Percentiles rank a stretch among this genome's conserved stretches.
These are phyloP conservation scores for Kernera saxatilis DNA, from an alignment of 345 rosid genomes.

Conservation along the genomic window DNA sequence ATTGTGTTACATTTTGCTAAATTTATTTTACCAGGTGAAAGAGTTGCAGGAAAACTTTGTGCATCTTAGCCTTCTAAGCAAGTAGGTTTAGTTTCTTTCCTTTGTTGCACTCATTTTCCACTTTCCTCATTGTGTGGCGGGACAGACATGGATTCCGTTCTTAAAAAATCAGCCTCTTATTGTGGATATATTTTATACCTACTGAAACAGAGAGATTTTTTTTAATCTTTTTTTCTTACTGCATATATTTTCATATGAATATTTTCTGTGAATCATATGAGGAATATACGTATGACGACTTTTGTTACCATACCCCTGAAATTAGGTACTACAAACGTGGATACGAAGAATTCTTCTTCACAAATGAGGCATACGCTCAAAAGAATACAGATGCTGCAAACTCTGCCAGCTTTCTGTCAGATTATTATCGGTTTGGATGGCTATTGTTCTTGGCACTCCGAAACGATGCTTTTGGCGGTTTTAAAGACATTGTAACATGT, in stretches of 20 bases:
- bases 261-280: too few relatives aligned
- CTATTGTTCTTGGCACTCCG: slow-evolving; percentile 83
- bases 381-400: slow-evolving; percentile 37
- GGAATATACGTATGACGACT: too few relatives aligned
- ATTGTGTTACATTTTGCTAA: slow-evolving; percentile 1
- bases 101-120: background rate
- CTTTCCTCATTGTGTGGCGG: too few relatives aligned
- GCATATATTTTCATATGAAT: too few relatives aligned
- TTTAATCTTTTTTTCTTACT: too few relatives aligned
- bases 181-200: too few relatives aligned
- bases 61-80: slow-evolving; percentile 76
- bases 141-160: too few relatives aligned
- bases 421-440: slow-evolving; percentile 82
- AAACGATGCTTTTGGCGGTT: slow-evolving; percentile 62
- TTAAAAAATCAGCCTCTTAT: too few relatives aligned
- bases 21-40: slow-evolving; percentile 46
- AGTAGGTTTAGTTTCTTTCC: slow-evolving; percentile 34
- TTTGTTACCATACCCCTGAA: slow-evolving; percentile 19
- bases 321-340: slow-evolving; percentile 67
- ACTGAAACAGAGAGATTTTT: too few relatives aligned
- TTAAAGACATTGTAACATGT: slow-evolving; percentile 80
- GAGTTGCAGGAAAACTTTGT: slow-evolving; percentile 78
- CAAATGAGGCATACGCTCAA: slow-evolving; percentile 41
- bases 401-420: slow-evolving; percentile 33
- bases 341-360: slow-evolving; percentile 58